phyloP scores from a whole-genome alignment of 1,139 yeast species.

The Yamadazyma sp. region DNA sequence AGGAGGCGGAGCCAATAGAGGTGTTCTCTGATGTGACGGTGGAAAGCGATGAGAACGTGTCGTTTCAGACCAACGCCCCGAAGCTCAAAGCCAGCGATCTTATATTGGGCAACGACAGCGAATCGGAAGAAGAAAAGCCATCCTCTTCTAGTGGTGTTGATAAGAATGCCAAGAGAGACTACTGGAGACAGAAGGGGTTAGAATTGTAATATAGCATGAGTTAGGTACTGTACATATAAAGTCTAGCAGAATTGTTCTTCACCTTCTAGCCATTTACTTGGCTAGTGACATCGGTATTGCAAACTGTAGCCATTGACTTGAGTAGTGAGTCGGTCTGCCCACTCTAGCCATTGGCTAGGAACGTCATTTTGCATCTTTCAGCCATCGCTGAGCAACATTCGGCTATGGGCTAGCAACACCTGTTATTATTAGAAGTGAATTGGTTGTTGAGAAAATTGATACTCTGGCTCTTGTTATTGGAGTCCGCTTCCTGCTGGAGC shows the following conservation, averaged over 20 bases:
- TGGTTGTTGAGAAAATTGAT: conserved; percentile 12
- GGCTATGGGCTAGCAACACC: no score
- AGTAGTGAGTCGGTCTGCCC: no score
- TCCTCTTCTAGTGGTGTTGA: conserved; percentile 20
- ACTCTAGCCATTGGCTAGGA: no score
- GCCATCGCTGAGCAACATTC: no score
- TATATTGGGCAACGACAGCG: conserved; percentile 9
- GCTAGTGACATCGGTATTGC: no score
- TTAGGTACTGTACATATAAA: conserved; percentile 6
- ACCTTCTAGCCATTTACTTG: no score
- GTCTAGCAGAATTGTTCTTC: no score
- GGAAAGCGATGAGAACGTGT: conserved; percentile 29
- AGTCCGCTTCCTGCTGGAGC: conserved; percentile 10
- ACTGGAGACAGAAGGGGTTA: conserved; percentile 47
- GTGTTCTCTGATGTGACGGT: conserved; percentile 46
- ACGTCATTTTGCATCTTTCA: no score
- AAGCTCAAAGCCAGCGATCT: conserved; percentile 5
- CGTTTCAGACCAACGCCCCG: neutral
- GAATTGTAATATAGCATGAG: conserved; percentile 19
- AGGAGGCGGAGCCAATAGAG: no score
- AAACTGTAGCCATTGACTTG: no score
- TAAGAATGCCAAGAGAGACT: conserved; percentile 38
- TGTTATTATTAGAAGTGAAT: conserved; percentile 5
- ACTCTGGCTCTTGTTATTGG: conserved; percentile 8
- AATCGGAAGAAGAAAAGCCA: conserved; percentile 13